Evolutionary conservation across 352 stramenopile genomes (phyloP), one percentile per base, ranked within the genome.

Genomic region (Thraustotheca clavata): DNA sequence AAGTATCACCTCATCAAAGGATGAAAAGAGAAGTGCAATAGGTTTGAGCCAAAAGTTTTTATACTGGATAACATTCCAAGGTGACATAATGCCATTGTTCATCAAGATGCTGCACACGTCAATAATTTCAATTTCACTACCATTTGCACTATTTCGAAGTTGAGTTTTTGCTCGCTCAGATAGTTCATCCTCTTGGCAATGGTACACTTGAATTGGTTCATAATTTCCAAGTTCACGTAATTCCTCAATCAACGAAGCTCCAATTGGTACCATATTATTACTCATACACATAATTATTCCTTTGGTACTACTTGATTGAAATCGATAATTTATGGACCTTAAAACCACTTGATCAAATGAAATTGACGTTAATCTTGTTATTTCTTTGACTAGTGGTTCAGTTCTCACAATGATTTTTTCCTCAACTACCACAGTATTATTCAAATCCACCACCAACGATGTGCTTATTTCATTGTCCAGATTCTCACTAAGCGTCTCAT

Each of bases 1-100:
- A 4, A 66, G n/a, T 32, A 66, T 66, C 18, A 66, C 57, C 4
- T 59, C 26, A 2, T 66, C 38, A 20, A 66, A 57, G 9, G 36
- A 40, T 20, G 57, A 40, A 20, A 59, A 24, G 5, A 66, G 22
- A 5, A 66, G 27, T 31, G 57, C 57, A 5, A 66, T 26, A 0
- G 57, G 57, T 34, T 66, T 66, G 57, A 66, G 57, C 57, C 57
- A 66, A 18, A 35, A 66, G 41, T 31, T 66, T 31, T 66, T 16
- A 31, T 59, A 66, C 6, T 46, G 32, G 6, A 12, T 18, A 4
- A 46, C 57, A 27, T 16, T 20, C 0, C 12, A 40, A 9, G 18
- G 4, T 3, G 46, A 43, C 3, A 60, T 18, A 5, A 35, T 11
- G 43, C 33, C 32, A 7, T 27, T 46, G 0, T 24, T 32, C 9